Percentiles rank a stretch among this genome's conserved stretches.
Conservation (phyloP, 768 basidiomycete species). For the Tylopilus sp. region DNA sequence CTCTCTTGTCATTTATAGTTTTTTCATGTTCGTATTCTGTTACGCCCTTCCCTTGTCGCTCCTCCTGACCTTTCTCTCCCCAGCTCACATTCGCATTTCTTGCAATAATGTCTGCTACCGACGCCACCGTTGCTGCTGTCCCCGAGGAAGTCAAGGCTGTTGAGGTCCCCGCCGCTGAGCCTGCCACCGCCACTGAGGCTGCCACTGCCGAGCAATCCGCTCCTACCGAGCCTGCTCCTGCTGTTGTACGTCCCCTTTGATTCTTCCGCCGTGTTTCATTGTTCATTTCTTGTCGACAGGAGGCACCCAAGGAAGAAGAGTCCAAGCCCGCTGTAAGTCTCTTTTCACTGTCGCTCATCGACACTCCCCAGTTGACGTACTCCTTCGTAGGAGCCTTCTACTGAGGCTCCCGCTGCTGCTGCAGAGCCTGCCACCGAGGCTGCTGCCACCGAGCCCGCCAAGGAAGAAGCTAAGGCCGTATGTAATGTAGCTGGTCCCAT, state of each 20-base stretch:
- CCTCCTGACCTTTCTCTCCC: constrained; percentile 8
- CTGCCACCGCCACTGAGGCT: constrained; percentile 31
- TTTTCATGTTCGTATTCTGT: constrained; percentile 40
- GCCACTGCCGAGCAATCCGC: constrained; percentile 21
- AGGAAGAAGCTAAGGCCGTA: constrained; percentile 44
- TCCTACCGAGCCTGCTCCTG: constrained; percentile 26
- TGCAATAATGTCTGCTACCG: constrained; percentile 83
- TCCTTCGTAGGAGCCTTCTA: constrained; percentile 34
- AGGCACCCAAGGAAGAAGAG: constrained; percentile 42
- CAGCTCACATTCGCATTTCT: constrained; percentile 55
- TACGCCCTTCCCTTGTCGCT: not conserved
- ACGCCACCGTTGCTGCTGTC: constrained; percentile 46
- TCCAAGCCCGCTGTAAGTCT: constrained; percentile 36
- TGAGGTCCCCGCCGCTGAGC: constrained; percentile 36
- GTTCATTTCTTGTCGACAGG: constrained; percentile 20
- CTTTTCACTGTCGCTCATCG: rapidly evolving
- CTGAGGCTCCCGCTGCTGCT: constrained; percentile 24
- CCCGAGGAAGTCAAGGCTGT: constrained; percentile 53
- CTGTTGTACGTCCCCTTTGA: constrained; percentile 30
- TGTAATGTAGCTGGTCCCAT: constrained; percentile 21
- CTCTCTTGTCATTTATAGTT: constrained; percentile 57
- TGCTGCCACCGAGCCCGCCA: constrained; percentile 32
- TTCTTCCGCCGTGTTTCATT: not conserved
- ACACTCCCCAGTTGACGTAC: not conserved
- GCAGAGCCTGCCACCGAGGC: constrained; percentile 30